Conservation (phyloP, 352 stramenopile genomes). For the Pythium coloratum region DNA sequence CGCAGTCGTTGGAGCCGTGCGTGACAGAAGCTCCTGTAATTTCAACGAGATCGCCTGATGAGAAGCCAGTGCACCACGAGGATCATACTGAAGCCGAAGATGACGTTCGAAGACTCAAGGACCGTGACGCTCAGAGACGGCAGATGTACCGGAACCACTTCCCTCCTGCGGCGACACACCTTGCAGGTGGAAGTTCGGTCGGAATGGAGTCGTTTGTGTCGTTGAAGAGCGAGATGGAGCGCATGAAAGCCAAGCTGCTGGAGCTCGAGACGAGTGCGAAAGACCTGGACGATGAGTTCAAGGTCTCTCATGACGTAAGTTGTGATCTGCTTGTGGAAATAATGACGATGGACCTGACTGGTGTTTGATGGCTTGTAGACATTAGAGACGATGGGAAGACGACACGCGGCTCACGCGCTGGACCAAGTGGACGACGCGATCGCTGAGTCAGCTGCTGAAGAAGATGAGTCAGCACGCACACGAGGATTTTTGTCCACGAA, state of each 20-base stretch:
- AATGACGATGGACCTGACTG: neutral
- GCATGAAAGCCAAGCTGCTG: constrained; percentile 46
- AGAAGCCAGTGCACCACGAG: neutral
- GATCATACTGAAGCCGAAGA: neutral
- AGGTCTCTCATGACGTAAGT: constrained; percentile 41
- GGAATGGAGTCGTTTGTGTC: constrained; percentile 29
- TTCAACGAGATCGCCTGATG: neutral
- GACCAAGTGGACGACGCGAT: constrained; percentile 14
- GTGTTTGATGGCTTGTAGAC: constrained; percentile 11
- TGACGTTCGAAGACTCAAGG: neutral
- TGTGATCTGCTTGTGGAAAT: neutral
- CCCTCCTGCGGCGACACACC: neutral
- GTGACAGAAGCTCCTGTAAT: neutral
- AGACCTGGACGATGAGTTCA: constrained; percentile 64
- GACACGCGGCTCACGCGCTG: neutral
- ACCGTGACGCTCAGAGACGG: constrained; percentile 7
- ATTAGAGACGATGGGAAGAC: constrained; percentile 19
- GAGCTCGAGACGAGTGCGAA: constrained; percentile 51
- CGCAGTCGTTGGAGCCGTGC: neutral
- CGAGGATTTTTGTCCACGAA: constrained; percentile 34
- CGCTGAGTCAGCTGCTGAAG: neutral
- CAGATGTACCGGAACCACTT: constrained; percentile 22
- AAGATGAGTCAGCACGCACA: neutral
- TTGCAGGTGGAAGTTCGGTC: neutral
- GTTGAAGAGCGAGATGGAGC: constrained; percentile 48